Conservation (phyloP, 2,329 filamentous ascomycete species). For the Hysterium pulicare region DNA sequence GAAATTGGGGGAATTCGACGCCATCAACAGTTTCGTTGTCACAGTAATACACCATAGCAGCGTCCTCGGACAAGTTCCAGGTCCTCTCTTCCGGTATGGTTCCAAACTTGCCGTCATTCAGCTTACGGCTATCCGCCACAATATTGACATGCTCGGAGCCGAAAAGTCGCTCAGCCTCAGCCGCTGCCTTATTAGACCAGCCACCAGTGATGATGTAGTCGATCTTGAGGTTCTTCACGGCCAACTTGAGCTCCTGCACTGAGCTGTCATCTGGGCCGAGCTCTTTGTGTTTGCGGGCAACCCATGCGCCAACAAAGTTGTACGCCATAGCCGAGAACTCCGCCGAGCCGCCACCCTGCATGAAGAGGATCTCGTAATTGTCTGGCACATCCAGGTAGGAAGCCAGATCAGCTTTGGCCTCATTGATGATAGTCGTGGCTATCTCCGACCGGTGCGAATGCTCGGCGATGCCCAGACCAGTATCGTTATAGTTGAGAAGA, state of each 20-base stretch:
- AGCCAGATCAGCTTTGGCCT: conserved; percentile 3
- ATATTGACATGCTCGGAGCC: conserved; percentile 3
- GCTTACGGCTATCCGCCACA: conserved; percentile 2
- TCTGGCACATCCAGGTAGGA: conserved; percentile 1
- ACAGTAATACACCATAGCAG: conserved; percentile 3
- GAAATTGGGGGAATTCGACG: conserved; percentile 2
- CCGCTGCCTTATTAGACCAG: conserved; percentile 2
- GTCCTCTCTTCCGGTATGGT: conserved; percentile 2
- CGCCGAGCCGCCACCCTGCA: conserved; percentile 2
- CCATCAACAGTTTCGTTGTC: conserved; percentile 2
- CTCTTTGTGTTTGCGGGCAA: conserved; percentile 3
- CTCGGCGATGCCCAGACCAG: conserved; percentile 2
- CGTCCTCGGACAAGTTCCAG: conserved; percentile 3
- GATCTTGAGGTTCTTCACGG: conserved; percentile 2
- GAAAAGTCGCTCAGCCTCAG: conserved; percentile 3
- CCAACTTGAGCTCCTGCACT: conserved; percentile 1
- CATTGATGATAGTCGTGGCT: conserved; percentile 1
- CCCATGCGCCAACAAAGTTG: conserved; percentile 3
- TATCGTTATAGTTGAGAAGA: conserved; percentile 2
- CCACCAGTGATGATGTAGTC: conserved; percentile 3
- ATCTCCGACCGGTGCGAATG: conserved; percentile 2
- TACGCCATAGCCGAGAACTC: conserved; percentile 1
- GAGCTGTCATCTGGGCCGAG: conserved; percentile 1
- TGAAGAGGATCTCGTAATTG: conserved; percentile 2
- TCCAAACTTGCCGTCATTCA: conserved; percentile 3